Evolutionary conservation across 1,139 yeast genomes (phyloP), one percentile per base, ranked within the genome.

Genomic region (Sugiyamaella xylanicola): DNA sequence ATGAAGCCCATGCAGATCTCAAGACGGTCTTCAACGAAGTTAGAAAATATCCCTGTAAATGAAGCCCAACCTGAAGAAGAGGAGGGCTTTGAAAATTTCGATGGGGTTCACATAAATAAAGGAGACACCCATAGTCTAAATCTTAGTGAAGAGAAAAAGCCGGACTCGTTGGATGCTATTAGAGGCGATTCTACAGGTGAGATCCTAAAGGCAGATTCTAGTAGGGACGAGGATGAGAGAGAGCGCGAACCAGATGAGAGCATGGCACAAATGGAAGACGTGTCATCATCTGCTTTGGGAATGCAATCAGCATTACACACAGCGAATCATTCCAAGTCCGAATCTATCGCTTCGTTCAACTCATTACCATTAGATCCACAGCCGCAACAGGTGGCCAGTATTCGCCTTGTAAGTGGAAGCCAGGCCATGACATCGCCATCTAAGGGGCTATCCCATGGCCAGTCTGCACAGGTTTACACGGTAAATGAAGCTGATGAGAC

Each of bases 101-200:
- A 64, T 50, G 67, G 67, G 1, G 67, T 63, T 21, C 66, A 63
- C 51, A 51, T 58, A 25, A 53, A 44, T 22, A 56, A 45, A 17
- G 11, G 13, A 8, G 49, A 32, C 15, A 29, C 3, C 4, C 5
- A 37, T 22, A 9, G 48, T 2, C 15, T 9, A 20, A 19, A 27
- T 13, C 15, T 22, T 21, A 20, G 29, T 22, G 22, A 29, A 13
- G 35, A 25, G 47, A 21, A 4, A 35, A 15, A 8, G 47, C 9
- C 25, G 20, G n/a, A 20, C 3, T 15, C 19, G 11, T 13, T 41
- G 19, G 45, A 41, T 9, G 17, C 17, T 41, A 32, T 32, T 11
- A 32, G 37, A 4, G 37, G 15, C 13, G 37, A 13, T 8, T 32
- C 15, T 8, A 13, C 4, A 8, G 15, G 15, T n/a, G 37, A 13